phyloP scores from a whole-genome alignment of 768 basidiomycete genomes.

The Lactarius sp. region DNA sequence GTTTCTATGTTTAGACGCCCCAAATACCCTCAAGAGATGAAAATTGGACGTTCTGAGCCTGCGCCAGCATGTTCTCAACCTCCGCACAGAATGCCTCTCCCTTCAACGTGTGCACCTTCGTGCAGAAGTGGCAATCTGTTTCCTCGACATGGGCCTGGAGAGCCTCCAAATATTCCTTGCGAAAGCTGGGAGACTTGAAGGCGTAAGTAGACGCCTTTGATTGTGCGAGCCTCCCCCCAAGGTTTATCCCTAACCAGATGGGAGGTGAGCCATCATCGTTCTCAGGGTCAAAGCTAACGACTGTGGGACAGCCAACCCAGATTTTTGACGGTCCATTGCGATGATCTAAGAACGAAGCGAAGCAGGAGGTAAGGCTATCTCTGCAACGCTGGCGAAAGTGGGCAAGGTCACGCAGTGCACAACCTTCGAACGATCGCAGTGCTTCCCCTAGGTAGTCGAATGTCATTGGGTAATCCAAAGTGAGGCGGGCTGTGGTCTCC shows the following conservation, averaged over 20 bases:
- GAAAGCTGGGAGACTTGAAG: not conserved
- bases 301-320: constrained; percentile 1
- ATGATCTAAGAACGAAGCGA: not conserved
- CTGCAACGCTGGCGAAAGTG: not conserved
- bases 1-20: not conserved
- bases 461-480: not conserved
- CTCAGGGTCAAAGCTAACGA: too few relatives aligned
- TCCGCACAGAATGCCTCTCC: not conserved
- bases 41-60: not conserved
- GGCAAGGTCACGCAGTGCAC: not conserved
- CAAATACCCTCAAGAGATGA: not conserved
- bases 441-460: not conserved
- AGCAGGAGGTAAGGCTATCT: not conserved
- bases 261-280: not conserved
- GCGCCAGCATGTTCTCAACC: not conserved
- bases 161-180: not conserved
- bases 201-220: not conserved
- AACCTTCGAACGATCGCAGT: not conserved
- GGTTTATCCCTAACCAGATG: not conserved
- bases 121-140: not conserved
- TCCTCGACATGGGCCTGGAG: not conserved
- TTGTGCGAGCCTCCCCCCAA: not conserved
- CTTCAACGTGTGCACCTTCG: not conserved
- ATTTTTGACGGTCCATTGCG: not conserved
- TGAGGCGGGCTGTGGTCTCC: not conserved